Evolutionary conservation across 1,284 basidiomycete genomes (phyloP).

Genomic region (Sporisorium exsertum): DNA sequence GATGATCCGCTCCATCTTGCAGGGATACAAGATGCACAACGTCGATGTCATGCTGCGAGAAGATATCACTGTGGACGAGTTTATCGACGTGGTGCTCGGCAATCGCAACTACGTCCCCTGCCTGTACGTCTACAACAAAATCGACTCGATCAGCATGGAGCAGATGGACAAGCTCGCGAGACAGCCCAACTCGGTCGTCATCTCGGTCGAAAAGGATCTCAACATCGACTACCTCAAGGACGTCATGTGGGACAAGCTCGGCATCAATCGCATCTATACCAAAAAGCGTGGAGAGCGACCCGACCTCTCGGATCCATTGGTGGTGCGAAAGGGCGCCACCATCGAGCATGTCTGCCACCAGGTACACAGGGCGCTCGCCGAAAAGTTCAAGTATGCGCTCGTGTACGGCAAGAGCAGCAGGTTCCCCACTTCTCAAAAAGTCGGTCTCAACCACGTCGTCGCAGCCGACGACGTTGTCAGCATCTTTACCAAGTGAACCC

Average conservation of each 20-base stretch:
- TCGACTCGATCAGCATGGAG: slow-evolving; percentile 69
- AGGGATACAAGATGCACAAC: slow-evolving; percentile 68
- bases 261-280: slow-evolving; percentile 78
- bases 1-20: slow-evolving; percentile 89
- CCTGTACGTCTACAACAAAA: slow-evolving; percentile 86
- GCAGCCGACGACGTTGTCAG: slow-evolving; percentile 93
- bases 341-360: slow-evolving; percentile 78
- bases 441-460: slow-evolving; percentile 84
- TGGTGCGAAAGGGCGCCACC: slow-evolving; percentile 88
- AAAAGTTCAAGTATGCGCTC: slow-evolving; percentile 75
- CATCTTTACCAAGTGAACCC: slow-evolving; percentile 59
- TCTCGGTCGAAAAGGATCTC: slow-evolving; percentile 90
- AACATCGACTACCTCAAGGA: slow-evolving; percentile 92
- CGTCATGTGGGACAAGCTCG: slow-evolving; percentile 78
- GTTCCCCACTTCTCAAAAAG: slow-evolving; percentile 64
- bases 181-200: slow-evolving; percentile 87
- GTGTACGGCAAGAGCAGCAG: slow-evolving; percentile 66
- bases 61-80: slow-evolving; percentile 89
- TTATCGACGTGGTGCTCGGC: slow-evolving; percentile 90
- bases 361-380: slow-evolving; percentile 86
- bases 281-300: slow-evolving; percentile 91
- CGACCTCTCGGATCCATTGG: slow-evolving; percentile 91
- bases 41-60: slow-evolving; percentile 63
- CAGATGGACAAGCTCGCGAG: slow-evolving; percentile 88
- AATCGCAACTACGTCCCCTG: slow-evolving; percentile 95